Evolutionary conservation across 352 stramenopile species (phyloP).

Genomic region (Pythium pyrilobum): DNA sequence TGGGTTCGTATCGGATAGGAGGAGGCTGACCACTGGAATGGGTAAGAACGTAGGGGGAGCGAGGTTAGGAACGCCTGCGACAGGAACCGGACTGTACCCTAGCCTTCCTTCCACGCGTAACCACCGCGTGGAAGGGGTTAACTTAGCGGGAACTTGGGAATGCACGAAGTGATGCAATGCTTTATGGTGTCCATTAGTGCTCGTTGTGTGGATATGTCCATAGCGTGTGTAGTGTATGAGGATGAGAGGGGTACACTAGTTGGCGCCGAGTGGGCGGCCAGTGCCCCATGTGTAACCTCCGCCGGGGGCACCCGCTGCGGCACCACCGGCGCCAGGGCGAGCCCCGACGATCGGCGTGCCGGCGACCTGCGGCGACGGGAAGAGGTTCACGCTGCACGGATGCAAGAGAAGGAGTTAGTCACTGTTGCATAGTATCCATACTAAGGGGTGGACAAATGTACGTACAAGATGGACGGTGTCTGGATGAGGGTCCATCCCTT

Average conservation of each 20-base stretch:
- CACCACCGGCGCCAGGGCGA: conserved; percentile 22
- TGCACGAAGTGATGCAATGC: no score
- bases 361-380: conserved; percentile 50
- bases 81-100: no score
- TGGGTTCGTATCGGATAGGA: neutral
- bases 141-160: no score
- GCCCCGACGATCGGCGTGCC: conserved; percentile 64
- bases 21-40: neutral
- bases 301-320: conserved; percentile 21
- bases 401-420: neutral
- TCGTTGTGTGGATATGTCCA: no score
- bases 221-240: neutral
- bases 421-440: neutral
- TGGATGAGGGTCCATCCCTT: conserved; percentile 84
- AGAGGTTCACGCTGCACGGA: conserved; percentile 42
- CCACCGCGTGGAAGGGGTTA: neutral
- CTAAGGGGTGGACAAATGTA: neutral
- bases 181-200: no score
- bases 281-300: conserved; percentile 69
- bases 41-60: neutral
- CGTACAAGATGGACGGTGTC: conserved; percentile 80
- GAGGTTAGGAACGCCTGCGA: neutral
- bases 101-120: no score
- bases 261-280: conserved; percentile 42
- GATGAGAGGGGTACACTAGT: neutral